Conservation (phyloP, 2,329 filamentous ascomycete genomes). For the Aspergillus glaucus region DNA sequence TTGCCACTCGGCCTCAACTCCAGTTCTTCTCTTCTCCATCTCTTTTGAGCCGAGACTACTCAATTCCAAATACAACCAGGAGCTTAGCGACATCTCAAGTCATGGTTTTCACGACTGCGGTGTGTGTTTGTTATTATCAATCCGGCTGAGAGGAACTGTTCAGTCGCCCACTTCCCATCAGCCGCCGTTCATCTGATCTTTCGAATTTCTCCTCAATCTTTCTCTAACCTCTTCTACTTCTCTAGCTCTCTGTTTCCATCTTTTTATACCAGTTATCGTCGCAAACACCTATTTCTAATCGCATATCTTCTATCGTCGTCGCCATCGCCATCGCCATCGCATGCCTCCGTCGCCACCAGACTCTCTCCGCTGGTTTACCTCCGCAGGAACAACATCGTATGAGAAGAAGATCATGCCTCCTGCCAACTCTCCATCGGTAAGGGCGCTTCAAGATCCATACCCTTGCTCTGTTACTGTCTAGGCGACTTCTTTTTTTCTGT, state of each 20-base stretch:
- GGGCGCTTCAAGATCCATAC: conserved; percentile 8
- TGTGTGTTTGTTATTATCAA: background rate
- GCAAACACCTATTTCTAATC: background rate
- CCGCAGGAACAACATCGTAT: background rate
- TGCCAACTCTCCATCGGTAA: conserved; percentile 39
- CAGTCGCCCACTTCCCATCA: background rate
- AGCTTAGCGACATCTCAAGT: no score
- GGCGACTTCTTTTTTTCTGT: background rate
- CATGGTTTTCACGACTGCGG: no score
- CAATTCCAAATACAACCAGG: no score
- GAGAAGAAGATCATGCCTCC: conserved; percentile 32
- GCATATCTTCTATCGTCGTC: background rate
- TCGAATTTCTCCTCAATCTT: background rate
- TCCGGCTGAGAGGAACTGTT: background rate
- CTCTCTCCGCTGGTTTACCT: background rate
- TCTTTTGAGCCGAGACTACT: no score
- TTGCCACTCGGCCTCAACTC: no score
- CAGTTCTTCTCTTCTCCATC: no score
- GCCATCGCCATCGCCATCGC: background rate
- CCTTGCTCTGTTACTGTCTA: background rate
- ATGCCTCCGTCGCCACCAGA: background rate
- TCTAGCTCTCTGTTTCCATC: background rate
- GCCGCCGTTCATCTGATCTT: background rate
- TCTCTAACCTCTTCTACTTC: background rate
- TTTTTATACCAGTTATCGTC: background rate